These are phyloP conservation scores for Meyerozyma elateridarum DNA, from an alignment of 1,139 yeast genomes.

Conservation along the genomic window DNA sequence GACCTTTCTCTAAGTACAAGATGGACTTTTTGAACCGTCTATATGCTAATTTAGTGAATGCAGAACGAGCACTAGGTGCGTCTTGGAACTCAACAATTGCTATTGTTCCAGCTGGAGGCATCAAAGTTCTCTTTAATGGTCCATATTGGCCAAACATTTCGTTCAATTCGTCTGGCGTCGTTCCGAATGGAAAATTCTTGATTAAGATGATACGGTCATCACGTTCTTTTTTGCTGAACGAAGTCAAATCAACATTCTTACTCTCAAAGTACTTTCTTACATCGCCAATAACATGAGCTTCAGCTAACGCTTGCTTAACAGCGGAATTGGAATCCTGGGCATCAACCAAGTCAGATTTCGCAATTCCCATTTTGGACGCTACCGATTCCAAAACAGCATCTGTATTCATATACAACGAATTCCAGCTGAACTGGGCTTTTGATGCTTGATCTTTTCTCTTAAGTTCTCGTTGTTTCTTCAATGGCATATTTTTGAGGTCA, in stretches of 20 bases:
- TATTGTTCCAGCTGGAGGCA: conserved; percentile 97
- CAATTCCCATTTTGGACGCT: conserved; percentile 76
- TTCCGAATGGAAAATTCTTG: conserved; percentile 87
- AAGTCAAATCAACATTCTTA: conserved; percentile 78
- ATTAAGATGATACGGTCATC: conserved; percentile 80
- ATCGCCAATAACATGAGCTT: conserved; percentile 90
- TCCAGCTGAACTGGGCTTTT: conserved; percentile 89
- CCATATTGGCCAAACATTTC: conserved; percentile 81
- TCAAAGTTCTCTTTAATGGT: conserved; percentile 68
- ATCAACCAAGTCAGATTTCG: conserved; percentile 79
- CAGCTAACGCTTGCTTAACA: conserved; percentile 97
- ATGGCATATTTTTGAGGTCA: conserved; percentile 82
- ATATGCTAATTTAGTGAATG: conserved; percentile 82
- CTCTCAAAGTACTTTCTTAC: conserved; percentile 82
- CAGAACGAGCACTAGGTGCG: conserved; percentile 79
- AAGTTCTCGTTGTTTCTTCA: conserved; percentile 84
- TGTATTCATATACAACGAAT: conserved; percentile 81
- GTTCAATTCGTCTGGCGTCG: conserved; percentile 72
- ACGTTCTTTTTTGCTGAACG: conserved; percentile 66
- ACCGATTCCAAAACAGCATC: conserved; percentile 93
- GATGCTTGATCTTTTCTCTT: conserved; percentile 81
- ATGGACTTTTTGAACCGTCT: conserved; percentile 83
- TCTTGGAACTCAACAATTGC: conserved; percentile 92
- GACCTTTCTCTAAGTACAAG: conserved; percentile 90
- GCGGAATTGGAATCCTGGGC: conserved; percentile 86